Percentiles rank a stretch among this genome's conserved stretches.
These are phyloP conservation scores for Phytopythium aichiense DNA, from an alignment of 352 stramenopile genomes.

Conservation along the genomic window DNA sequence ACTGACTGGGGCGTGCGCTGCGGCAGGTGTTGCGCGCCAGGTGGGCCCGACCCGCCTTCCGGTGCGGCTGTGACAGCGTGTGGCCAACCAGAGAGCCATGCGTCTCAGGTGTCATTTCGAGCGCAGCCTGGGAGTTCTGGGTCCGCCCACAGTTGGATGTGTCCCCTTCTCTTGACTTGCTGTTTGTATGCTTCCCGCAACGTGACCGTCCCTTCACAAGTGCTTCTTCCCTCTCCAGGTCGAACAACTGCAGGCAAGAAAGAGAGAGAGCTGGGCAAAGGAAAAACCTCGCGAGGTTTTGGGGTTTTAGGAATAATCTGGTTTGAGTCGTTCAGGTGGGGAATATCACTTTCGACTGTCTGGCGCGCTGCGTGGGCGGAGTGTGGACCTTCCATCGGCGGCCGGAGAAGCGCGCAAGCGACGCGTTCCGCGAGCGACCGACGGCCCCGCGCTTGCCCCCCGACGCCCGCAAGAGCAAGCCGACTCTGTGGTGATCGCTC, in stretches of 20 bases:
- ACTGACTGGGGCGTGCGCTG: not conserved
- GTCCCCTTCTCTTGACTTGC: not conserved
- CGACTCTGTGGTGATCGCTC: too few relatives aligned
- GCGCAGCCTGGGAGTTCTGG: not conserved
- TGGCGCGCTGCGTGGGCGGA: slow-evolving; percentile 1
- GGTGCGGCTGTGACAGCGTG: not conserved
- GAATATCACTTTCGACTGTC: slow-evolving; percentile 7
- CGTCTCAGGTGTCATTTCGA: not conserved
- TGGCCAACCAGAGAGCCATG: not conserved
- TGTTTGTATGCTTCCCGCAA: slow-evolving; percentile 11
- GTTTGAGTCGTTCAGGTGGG: slow-evolving; percentile 1
- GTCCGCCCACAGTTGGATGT: not conserved
- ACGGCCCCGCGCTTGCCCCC: not conserved
- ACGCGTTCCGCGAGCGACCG: not conserved
- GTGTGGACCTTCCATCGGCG: not conserved
- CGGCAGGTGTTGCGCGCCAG: not conserved
- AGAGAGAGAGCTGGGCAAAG: not conserved
- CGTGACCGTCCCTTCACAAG: slow-evolving; percentile 5
- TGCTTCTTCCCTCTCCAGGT: too few relatives aligned
- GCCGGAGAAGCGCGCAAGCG: not conserved
- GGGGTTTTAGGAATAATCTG: not conserved
- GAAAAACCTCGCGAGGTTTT: not conserved
- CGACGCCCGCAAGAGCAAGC: not conserved
- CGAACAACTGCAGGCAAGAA: not conserved
- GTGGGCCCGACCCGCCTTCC: too few relatives aligned